Evolutionary conservation across 2,329 filamentous ascomycete species (phyloP), one percentile per base, ranked within the genome.

Genomic region (Trichoderma harzianum): DNA sequence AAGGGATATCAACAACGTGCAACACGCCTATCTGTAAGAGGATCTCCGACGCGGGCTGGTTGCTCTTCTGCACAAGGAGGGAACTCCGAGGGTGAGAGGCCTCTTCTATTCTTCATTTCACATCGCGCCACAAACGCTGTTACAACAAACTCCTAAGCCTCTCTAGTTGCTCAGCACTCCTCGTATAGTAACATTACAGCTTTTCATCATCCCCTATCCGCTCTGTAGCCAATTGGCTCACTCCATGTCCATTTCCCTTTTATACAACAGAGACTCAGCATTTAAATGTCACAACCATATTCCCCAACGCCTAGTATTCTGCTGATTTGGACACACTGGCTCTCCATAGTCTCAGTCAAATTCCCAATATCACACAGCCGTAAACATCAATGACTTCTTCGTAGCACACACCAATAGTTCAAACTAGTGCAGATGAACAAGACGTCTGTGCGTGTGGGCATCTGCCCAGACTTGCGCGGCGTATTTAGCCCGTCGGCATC

Each of bases 391-490:
- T n/a, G 7, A 47, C 12, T n/a, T 8, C 6, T n/a, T 47, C 12
- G 7, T 18, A 8, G n/a, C 24, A n/a, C 18, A 26, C 10, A 24
- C 30, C 11, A 24, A 30, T 16, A 39, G 24, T 6, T 18, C 18
- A 66, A 34, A 28, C 51, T 43, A 70, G 3, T 30, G 36, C 36
- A 69, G 28, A n/a, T 47, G 26, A 73, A 79, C 74, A n/a, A 79
- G 55, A 1, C 78, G 75, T 2, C 65, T n/a, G 43, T 76, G 67
- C 1, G 18, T 30, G 6, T 72, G 55, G 5, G 79, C 79, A 60
- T 81, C 78, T 1, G 79, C 76, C 80, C 79, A 82, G 2, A 82
- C 60, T 58, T 78, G 76, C 0, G 78, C 78, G 1, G 76, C 75
- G 62, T 76, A 80, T 2, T 75, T 58, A 0, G 79, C 75, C 11